These are phyloP conservation scores for Didymellaceae sp. DNA, from an alignment of 2,329 filamentous ascomycete genomes.

Conservation along the genomic window DNA sequence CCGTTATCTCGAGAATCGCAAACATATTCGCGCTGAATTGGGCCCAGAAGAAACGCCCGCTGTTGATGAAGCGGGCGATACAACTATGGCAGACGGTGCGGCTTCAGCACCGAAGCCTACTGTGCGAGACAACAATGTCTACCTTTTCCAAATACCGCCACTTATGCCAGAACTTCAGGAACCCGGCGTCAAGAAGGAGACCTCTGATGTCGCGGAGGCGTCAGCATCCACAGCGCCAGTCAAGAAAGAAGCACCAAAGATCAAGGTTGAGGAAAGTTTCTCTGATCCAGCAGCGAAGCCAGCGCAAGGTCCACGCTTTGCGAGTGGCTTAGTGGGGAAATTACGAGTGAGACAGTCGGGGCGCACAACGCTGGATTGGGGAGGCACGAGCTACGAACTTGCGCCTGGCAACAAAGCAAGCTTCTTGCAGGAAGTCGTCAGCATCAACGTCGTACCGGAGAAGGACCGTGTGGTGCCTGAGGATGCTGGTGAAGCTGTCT, in stretches of 20 bases:
- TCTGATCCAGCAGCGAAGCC: slow-evolving; percentile 23
- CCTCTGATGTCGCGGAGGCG: slow-evolving; percentile 24
- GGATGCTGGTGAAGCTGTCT: slow-evolving; percentile 56
- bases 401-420: slow-evolving; percentile 62
- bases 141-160: slow-evolving; percentile 70
- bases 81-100: slow-evolving; percentile 42
- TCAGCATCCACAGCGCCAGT: slow-evolving; percentile 13
- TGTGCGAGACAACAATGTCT: slow-evolving; percentile 61
- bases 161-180: slow-evolving; percentile 63
- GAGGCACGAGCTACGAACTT: slow-evolving; percentile 64
- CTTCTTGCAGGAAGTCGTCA: slow-evolving; percentile 67
- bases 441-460: slow-evolving; percentile 36
- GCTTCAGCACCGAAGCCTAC: slow-evolving; percentile 26
- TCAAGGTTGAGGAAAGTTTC: slow-evolving; percentile 44
- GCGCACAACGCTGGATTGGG: slow-evolving; percentile 67
- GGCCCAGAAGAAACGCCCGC: slow-evolving; percentile 43
- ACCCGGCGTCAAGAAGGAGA: slow-evolving; percentile 45
- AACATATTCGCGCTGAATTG: slow-evolving; percentile 56
- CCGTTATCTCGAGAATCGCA: slow-evolving; percentile 55
- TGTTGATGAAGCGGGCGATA: slow-evolving; percentile 52
- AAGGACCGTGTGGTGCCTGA: slow-evolving; percentile 45
- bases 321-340: slow-evolving; percentile 65
- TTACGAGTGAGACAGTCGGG: slow-evolving; percentile 67
- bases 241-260: slow-evolving; percentile 28
- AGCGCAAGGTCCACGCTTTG: slow-evolving; percentile 47